Evolutionary conservation across 2,329 filamentous ascomycete species (phyloP), one percentile per base, ranked within the genome.

Genomic region (Nemania diffusa): DNA sequence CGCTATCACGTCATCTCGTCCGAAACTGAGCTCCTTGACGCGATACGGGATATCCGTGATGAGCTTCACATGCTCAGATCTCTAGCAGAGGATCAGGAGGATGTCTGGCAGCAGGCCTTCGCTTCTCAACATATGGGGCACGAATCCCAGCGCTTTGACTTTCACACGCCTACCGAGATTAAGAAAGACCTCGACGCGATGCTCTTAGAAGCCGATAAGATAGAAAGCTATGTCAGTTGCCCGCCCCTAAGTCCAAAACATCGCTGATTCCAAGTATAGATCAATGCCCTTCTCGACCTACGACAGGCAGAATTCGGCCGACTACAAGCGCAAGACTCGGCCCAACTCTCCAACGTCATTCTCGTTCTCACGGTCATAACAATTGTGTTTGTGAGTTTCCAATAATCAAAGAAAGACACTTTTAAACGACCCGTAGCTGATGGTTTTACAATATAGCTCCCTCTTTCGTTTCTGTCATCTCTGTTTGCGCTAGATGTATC

Each of bases 251-350:
- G 11, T 52, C 9, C 8, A 29, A 29, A 24, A 1, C 7, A 15
- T 9, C 7, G 11, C 24, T 13, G 8, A 52, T 29, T 29, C 9
- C 4, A 5, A 51, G 20, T 9, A 51, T 17, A 52, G 48, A 52
- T 52, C n/a, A 32, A 32, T 17, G 26, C 24, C 13, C 48, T 52
- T 29, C 48, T 52, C 8, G 26, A 52, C 27, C 22, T 52, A 17
- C 48, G 48, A 52, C 48, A 52, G 15, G 48, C 48, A 32, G 48
- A 52, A 32, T 52, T 24, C n/a, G 22, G 48, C 15, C 48, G 48
- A 26, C 6, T 52, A 52, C 48, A 52, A 52, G 48, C 48, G 2
- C 11, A 29, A 15, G 48, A 52, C 13, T 52, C 48, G 2, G 48
- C 48, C 5, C 20, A 32, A 13, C 26, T 24, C 17, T 27, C 48